Percentiles rank a stretch among this genome's conserved stretches.
Conservation (phyloP, 306 rosid species). For the Trichosanthes cucumerina region DNA sequence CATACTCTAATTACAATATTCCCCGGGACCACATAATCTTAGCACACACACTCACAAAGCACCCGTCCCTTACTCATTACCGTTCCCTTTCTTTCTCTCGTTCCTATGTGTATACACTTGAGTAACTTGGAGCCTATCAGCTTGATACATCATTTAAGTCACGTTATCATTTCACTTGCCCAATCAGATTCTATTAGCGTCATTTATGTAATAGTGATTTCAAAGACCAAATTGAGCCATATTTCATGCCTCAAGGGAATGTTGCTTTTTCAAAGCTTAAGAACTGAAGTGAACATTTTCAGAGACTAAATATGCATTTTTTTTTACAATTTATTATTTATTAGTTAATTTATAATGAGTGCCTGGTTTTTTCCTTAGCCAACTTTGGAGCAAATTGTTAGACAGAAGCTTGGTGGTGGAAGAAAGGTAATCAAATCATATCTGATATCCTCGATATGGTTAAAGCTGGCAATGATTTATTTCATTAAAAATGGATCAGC, state of each 20-base stretch:
- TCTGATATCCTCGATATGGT: neutral
- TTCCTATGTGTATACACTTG: neutral
- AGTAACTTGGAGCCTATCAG: neutral
- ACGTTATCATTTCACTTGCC: neutral
- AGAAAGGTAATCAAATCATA: conserved; percentile 59
- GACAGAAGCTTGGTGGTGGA: conserved; percentile 90
- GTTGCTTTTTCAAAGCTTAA: neutral
- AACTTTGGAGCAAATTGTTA: conserved; percentile 81
- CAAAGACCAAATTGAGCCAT: neutral
- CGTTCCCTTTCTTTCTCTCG: neutral
- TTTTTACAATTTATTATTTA: neutral
- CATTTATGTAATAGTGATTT: neutral
- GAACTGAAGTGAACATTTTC: neutral
- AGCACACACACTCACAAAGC: neutral
- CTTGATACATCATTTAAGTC: neutral
- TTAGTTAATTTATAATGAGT: conserved; percentile 15
- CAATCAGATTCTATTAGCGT: neutral
- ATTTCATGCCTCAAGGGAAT: neutral
- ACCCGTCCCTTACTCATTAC: neutral
- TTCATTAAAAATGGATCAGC: neutral
- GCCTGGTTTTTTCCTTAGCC: conserved; percentile 37
- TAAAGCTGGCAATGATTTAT: neutral
- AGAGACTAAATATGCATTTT: neutral
- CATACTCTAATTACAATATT: too few relatives aligned
- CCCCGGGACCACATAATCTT: too few relatives aligned